Conservation (phyloP, 148 eudicot genomes). For the Cornus controversa region DNA sequence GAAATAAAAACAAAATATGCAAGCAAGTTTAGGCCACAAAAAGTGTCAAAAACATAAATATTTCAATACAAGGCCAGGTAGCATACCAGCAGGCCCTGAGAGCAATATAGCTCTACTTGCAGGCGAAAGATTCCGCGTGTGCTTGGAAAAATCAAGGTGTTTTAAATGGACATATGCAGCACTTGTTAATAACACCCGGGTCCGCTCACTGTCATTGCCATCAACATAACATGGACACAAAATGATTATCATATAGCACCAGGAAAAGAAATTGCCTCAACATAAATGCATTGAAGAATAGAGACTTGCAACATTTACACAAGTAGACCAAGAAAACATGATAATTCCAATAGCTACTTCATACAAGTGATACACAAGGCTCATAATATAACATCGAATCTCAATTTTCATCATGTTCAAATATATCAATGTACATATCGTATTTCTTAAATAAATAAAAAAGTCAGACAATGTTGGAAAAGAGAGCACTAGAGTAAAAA, state of each 20-base stretch:
- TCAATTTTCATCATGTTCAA: neutral
- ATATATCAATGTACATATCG: too few relatives aligned
- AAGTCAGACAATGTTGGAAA: too few relatives aligned
- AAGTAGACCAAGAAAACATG: neutral
- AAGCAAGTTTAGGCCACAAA: constrained; percentile 7
- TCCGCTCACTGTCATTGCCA: constrained; percentile 71
- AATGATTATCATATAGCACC: neutral
- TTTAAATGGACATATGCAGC: constrained; percentile 94
- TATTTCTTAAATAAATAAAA: too few relatives aligned
- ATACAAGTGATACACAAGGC: neutral
- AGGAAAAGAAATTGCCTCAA: neutral
- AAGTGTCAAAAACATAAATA: neutral
- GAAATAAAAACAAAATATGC: constrained; percentile 9
- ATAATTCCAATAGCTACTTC: neutral
- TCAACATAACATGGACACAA: constrained; percentile 8
- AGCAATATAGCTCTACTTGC: constrained; percentile 91
- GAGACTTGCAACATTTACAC: neutral
- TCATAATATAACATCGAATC: neutral
- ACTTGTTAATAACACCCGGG: constrained; percentile 67
- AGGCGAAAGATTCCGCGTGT: constrained; percentile 84
- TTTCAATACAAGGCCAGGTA: neutral
- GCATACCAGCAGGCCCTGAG: constrained; percentile 89
- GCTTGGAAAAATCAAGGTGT: constrained; percentile 82
- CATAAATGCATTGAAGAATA: neutral
- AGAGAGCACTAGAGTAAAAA: neutral